Evolutionary conservation across 2,329 filamentous ascomycete genomes (phyloP), one percentile per base, ranked within the genome.

Genomic region (Coniochaeta sp.): DNA sequence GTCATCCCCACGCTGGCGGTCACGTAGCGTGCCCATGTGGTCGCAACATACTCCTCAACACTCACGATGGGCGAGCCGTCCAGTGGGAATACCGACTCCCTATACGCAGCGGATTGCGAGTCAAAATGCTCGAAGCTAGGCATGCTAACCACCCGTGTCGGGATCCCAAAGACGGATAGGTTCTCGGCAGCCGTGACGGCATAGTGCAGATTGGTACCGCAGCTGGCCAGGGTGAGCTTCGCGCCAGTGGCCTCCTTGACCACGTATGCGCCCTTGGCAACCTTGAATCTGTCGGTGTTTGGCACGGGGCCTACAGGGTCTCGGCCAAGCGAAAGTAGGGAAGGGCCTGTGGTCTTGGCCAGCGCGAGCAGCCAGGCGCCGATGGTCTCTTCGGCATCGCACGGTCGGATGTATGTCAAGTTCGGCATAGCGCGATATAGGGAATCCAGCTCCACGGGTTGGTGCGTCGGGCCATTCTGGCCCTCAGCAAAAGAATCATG

Each of bases 361-460:
- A 81, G 67, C 3, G 79, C 78, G 4, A 68, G 66, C 14, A 55
- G 59, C 24, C 68, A 82, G 2, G 79, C 80, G n/a, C 80, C 80
- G 14, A 76, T 75, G 0, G 71, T 72, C 65, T 84, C 81, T 63
- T 84, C 80, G 55, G 73, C 75, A 59, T 84, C 81, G 19, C 75
- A 74, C 0, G 81, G 81, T 0, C 81, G 77, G 56, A 84, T 79
- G 64, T 82, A 83, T 0, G 78, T 68, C 1, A 84, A 62, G 61
- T 83, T 81, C 0, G 81, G 81, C 81, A 84, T 83, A 7, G 81
- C 76, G 2, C 81, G 77, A 63, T 79, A 84, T 3, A 83, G 69
- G 1, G 76, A 70, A 32, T 78, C 77, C 0, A 83, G 68, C 56
- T 79, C 81, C 36, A 84, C 78, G 2, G 81, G 80, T 65, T 84